Conservation (phyloP, 208 protist species). For the Trypanosoma mega region DNA sequence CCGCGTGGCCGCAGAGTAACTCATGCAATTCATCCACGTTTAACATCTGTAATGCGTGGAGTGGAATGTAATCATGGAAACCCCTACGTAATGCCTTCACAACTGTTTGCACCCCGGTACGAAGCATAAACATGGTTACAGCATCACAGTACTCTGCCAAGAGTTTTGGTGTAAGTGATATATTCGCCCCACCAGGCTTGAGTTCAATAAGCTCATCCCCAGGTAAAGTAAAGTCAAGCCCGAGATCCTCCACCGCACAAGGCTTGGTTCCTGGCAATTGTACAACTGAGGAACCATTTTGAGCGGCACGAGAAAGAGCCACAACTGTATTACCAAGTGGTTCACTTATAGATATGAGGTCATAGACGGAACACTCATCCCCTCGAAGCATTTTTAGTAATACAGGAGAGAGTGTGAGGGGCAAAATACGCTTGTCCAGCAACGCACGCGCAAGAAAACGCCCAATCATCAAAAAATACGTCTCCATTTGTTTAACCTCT, state of each 20-base stretch:
- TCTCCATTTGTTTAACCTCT: slow-evolving; percentile 26
- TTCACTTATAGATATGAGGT: slow-evolving; percentile 62
- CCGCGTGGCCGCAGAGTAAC: slow-evolving; percentile 48
- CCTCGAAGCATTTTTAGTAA: slow-evolving; percentile 76
- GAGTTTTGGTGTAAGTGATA: slow-evolving; percentile 53
- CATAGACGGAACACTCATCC: slow-evolving; percentile 62
- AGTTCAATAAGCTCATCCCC: slow-evolving; percentile 70
- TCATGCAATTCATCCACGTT: slow-evolving; percentile 67
- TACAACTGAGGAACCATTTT: slow-evolving; percentile 11
- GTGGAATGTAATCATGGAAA: slow-evolving; percentile 76
- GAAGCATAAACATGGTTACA: slow-evolving; percentile 56
- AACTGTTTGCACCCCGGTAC: slow-evolving; percentile 48
- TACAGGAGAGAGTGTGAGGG: slow-evolving; percentile 66
- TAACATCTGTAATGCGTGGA: slow-evolving; percentile 61
- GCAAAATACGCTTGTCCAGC: slow-evolving; percentile 73
- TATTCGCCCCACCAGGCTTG: slow-evolving; percentile 28
- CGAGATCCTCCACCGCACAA: slow-evolving; percentile 57
- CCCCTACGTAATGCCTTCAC: slow-evolving; percentile 58
- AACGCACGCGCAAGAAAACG: slow-evolving; percentile 76
- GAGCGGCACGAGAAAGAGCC: slow-evolving; percentile 36
- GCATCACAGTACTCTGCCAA: slow-evolving; percentile 72
- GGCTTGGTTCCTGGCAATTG: slow-evolving; percentile 30
- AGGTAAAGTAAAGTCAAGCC: slow-evolving; percentile 75
- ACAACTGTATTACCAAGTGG: slow-evolving; percentile 47
- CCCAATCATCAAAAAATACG: slow-evolving; percentile 65